Conservation (phyloP, 768 basidiomycete genomes). For the Boletus speciosus region DNA sequence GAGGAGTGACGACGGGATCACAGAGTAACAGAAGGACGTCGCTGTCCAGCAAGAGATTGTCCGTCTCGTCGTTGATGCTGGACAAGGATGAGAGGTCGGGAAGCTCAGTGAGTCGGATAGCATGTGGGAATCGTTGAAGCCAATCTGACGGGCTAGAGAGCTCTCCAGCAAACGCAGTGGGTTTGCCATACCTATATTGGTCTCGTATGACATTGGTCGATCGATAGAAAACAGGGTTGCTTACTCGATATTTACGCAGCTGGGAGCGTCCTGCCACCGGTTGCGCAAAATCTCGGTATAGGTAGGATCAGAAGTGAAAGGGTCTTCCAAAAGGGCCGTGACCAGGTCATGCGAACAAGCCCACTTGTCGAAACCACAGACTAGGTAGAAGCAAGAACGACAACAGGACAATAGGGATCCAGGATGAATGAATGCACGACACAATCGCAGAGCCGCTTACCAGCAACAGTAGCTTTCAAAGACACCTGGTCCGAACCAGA, state of each 20-base stretch:
- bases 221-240: slow-evolving; percentile 1
- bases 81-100: slow-evolving; percentile 19
- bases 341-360: slow-evolving; percentile 57
- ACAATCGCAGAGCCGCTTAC: slow-evolving; percentile 34
- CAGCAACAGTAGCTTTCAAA: slow-evolving; percentile 44
- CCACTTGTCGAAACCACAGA: slow-evolving; percentile 54
- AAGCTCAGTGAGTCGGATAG: slow-evolving; percentile 47
- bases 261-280: slow-evolving; percentile 45
- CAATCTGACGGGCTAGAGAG: slow-evolving; percentile 49
- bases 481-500: slow-evolving; percentile 31
- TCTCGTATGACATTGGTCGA: not conserved
- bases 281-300: slow-evolving; percentile 42
- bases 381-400: slow-evolving; percentile 32
- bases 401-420: not conserved
- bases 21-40: slow-evolving; percentile 64
- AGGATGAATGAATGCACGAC: not conserved
- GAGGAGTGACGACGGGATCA: slow-evolving; percentile 55
- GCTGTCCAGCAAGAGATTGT: slow-evolving; percentile 35
- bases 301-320: slow-evolving; percentile 52
- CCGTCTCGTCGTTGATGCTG: slow-evolving; percentile 12
- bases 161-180: slow-evolving; percentile 17
- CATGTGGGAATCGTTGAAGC: slow-evolving; percentile 52
- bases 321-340: slow-evolving; percentile 68
- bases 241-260: slow-evolving; percentile 26
- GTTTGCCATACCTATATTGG: slow-evolving; percentile 22